These are phyloP conservation scores for Gastrolobium villosum DNA, from an alignment of 306 rosid genomes.

Conservation along the genomic window DNA sequence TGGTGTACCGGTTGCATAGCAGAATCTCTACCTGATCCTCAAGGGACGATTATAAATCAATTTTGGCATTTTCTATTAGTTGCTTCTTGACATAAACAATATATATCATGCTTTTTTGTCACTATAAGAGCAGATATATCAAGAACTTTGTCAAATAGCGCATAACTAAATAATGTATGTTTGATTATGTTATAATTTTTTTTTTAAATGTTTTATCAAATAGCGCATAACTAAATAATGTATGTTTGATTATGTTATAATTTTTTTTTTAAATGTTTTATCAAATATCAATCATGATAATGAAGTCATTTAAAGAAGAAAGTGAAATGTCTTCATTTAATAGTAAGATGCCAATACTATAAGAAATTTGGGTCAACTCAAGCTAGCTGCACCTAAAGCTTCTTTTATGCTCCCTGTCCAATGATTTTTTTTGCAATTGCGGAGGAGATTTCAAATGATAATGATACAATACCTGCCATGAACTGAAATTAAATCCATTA, in stretches of 20 bases:
- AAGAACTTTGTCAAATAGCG: constrained; percentile 38
- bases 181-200: constrained; percentile 25
- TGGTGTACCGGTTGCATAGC: constrained; percentile 35
- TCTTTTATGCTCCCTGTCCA: constrained; percentile 38
- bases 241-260: constrained; percentile 34
- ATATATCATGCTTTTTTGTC: constrained; percentile 25
- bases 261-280: constrained; percentile 23
- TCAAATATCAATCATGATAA: constrained; percentile 42
- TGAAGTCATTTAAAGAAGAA: constrained; percentile 42
- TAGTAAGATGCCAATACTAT: constrained; percentile 36
- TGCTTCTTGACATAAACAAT: constrained; percentile 27
- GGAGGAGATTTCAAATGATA: constrained; percentile 34
- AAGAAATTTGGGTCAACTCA: constrained; percentile 46
- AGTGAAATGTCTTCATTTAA: constrained; percentile 31
- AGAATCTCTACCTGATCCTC: constrained; percentile 28
- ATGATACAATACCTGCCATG: constrained; percentile 35
- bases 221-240: constrained; percentile 38
- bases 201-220: constrained; percentile 31
- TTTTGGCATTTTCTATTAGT: constrained; percentile 46
- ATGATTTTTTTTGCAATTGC: constrained; percentile 18
- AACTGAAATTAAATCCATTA: constrained; percentile 37
- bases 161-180: constrained; percentile 41
- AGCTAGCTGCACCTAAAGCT: constrained; percentile 41
- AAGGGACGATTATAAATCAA: constrained; percentile 22
- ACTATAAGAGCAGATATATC: constrained; percentile 24